Conservation (phyloP, 1,284 basidiomycete genomes). For the Fomitopsis palustris region DNA sequence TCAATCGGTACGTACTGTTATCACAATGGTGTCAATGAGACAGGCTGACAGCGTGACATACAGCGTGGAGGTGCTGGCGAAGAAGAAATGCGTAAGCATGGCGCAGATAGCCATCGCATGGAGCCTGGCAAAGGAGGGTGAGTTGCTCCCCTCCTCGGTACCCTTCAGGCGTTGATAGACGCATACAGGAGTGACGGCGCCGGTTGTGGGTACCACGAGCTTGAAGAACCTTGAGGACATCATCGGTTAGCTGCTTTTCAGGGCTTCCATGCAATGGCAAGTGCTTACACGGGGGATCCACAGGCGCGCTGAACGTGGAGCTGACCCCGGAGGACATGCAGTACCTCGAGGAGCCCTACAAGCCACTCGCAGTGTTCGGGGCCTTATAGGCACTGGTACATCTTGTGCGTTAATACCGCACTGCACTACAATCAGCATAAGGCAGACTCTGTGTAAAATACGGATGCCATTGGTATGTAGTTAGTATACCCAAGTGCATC, state of each 20-base stretch:
- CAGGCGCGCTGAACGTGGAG: conserved; percentile 26
- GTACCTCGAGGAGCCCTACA: conserved; percentile 20
- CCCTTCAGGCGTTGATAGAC: no score
- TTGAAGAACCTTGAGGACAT: conserved; percentile 47
- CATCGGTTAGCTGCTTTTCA: conserved; percentile 31
- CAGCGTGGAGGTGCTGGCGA: conserved; percentile 41
- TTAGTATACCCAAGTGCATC: no score
- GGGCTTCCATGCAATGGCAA: neutral
- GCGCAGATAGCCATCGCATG: conserved; percentile 46
- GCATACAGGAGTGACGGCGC: conserved; percentile 40
- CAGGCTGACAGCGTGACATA: no score
- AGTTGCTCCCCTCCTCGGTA: no score
- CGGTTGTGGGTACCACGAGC: conserved; percentile 51
- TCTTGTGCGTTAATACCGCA: no score
- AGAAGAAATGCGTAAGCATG: conserved; percentile 29
- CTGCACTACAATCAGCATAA: no score
- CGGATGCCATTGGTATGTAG: no score
- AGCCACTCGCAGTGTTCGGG: conserved; percentile 15
- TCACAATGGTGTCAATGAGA: no score
- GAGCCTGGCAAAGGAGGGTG: neutral
- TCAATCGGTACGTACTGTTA: conserved; percentile 10
- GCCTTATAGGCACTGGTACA: conserved; percentile 14
- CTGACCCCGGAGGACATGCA: conserved; percentile 17
- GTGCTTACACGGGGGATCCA: no score
- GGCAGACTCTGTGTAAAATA: no score